phyloP scores from a whole-genome alignment of 192 early-diverging fungal genomes.

The Gigaspora rosea region DNA sequence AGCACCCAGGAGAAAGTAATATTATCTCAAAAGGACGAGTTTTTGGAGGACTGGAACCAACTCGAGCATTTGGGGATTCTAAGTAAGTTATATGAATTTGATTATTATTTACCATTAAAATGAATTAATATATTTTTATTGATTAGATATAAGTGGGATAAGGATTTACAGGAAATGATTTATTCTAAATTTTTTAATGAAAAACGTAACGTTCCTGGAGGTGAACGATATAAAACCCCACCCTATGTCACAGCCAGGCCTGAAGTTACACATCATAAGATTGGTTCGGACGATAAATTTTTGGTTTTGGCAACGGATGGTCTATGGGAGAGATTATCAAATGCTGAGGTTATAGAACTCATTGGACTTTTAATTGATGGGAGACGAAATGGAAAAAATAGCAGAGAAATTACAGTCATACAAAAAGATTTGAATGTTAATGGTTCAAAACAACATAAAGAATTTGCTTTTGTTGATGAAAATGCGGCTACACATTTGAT shows the following conservation, averaged over 20 bases:
- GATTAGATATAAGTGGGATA: constrained; percentile 63
- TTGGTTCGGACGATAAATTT: constrained; percentile 64
- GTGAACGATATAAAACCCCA: constrained; percentile 56
- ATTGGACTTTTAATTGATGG: constrained; percentile 50
- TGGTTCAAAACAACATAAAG: constrained; percentile 29
- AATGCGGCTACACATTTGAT: constrained; percentile 77
- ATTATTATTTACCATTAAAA: too few relatives aligned
- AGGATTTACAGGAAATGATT: constrained; percentile 54
- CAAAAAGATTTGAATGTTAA: too few relatives aligned
- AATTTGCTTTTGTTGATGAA: constrained; percentile 34
- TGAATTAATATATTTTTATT: too few relatives aligned
- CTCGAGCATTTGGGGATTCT: constrained; percentile 68
- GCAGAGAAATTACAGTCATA: background rate
- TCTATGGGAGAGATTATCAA: constrained; percentile 75
- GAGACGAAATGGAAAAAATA: constrained; percentile 31
- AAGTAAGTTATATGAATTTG: constrained; percentile 32
- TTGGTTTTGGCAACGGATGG: constrained; percentile 84
- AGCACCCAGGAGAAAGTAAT: constrained; percentile 69
- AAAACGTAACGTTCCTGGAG: constrained; percentile 47
- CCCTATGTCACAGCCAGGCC: constrained; percentile 81
- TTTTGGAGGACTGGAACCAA: constrained; percentile 57
- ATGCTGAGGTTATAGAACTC: constrained; percentile 57
- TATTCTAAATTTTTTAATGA: constrained; percentile 52
- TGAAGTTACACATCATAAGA: constrained; percentile 60
- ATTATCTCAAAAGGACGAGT: constrained; percentile 62